A percentile compares a stretch with the other conserved stretches of the same genome.
phyloP scores from a whole-genome alignment of 495 filamentous ascomycete genomes.

The Penicillium fimorum region DNA sequence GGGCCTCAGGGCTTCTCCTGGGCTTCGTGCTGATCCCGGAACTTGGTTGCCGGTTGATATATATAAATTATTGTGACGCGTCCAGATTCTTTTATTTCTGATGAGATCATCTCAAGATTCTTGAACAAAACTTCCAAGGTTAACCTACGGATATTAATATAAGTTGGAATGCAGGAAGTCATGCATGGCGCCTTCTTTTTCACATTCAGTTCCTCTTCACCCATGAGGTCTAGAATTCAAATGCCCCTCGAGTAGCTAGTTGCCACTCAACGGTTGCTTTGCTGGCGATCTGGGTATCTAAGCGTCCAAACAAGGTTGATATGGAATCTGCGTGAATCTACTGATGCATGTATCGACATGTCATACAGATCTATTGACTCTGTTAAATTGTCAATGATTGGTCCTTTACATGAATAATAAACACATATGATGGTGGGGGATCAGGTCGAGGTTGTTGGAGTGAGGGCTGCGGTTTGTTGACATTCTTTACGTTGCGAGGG shows the following conservation, averaged over 20 bases:
- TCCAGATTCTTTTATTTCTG: not conserved
- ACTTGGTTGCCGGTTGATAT: not conserved
- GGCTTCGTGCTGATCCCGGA: not conserved
- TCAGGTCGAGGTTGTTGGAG: too few relatives aligned
- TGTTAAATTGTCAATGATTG: not conserved
- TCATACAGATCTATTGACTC: not conserved
- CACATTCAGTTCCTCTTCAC: not conserved
- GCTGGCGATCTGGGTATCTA: not conserved
- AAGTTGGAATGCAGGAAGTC: constrained; percentile 8
- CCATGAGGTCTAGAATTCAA: not conserved
- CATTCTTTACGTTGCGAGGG: constrained; percentile 33
- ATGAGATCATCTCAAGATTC: constrained; percentile 17
- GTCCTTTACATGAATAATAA: not conserved
- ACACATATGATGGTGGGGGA: not conserved
- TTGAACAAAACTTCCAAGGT: not conserved
- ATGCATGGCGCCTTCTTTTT: not conserved
- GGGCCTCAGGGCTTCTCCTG: not conserved
- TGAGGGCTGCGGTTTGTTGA: not conserved
- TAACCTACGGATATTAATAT: constrained; percentile 4
- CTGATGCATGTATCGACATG: not conserved
- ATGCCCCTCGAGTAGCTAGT: not conserved
- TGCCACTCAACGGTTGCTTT: not conserved
- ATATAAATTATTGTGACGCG: constrained; percentile 8
- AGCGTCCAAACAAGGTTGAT: not conserved
- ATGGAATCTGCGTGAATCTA: not conserved